A percentile compares a stretch with the other conserved stretches of the same genome.
These are phyloP conservation scores for Fusarium sp. DNA, from an alignment of 2,329 filamentous ascomycete genomes.

Conservation along the genomic window DNA sequence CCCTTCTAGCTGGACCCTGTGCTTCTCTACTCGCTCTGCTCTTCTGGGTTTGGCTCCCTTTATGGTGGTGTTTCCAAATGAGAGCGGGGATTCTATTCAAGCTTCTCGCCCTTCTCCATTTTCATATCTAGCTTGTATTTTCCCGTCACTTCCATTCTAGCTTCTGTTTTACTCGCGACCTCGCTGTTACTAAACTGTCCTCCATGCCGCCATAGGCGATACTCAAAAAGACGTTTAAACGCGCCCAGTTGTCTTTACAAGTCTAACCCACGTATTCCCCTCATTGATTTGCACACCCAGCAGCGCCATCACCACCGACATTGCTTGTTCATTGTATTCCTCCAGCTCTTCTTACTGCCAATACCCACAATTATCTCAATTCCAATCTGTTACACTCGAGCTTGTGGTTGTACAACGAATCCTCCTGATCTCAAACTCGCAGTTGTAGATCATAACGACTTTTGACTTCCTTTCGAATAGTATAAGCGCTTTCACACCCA, in stretches of 20 bases:
- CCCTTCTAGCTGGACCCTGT: constrained; percentile 6
- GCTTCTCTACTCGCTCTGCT: constrained; percentile 7
- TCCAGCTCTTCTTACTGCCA: not conserved
- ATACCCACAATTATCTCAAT: not conserved
- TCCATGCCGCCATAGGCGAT: constrained; percentile 14
- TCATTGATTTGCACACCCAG: constrained; percentile 11
- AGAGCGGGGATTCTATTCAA: constrained; percentile 37
- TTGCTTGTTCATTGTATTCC: constrained; percentile 3
- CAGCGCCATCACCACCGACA: constrained; percentile 9
- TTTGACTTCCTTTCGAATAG: constrained; percentile 7
- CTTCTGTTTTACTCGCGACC: constrained; percentile 7
- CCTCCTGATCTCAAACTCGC: not conserved
- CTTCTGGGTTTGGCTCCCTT: constrained; percentile 20
- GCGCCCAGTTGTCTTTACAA: not conserved
- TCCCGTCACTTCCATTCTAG: constrained; percentile 21
- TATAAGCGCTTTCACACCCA: not conserved
- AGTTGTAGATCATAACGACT: not conserved
- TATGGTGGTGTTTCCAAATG: constrained; percentile 31
- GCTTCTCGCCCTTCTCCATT: constrained; percentile 39
- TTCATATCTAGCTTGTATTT: constrained; percentile 37
- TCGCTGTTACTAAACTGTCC: constrained; percentile 9
- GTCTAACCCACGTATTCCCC: constrained; percentile 1
- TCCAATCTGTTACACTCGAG: not conserved
- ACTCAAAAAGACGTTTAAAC: not conserved
- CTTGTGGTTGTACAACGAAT: not conserved